Conservation (phyloP, 2,329 filamentous ascomycete species). For the Fusarium veterinarium region DNA sequence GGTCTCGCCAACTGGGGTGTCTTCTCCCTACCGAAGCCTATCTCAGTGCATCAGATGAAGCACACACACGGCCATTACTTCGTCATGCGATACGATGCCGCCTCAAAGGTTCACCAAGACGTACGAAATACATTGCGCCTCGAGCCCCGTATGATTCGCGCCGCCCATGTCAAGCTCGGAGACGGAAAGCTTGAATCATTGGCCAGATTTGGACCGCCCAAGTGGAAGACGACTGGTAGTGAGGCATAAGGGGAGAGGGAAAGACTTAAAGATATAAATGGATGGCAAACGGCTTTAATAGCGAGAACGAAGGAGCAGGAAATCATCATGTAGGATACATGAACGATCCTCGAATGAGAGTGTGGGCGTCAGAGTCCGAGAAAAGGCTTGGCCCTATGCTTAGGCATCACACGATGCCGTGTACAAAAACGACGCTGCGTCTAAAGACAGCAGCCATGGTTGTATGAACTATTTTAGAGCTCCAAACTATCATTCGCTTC, state of each 20-base stretch:
- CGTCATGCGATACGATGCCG: conserved; percentile 94
- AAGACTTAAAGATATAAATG: neutral
- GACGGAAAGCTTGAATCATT: conserved; percentile 66
- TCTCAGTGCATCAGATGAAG: conserved; percentile 82
- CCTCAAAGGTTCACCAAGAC: conserved; percentile 76
- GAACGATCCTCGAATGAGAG: neutral
- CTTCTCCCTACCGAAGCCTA: conserved; percentile 84
- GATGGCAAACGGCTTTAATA: neutral
- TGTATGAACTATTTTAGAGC: conserved; percentile 44
- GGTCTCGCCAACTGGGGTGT: conserved; percentile 96
- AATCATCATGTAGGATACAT: conserved; percentile 33
- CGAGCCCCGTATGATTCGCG: conserved; percentile 91
- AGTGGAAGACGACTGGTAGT: conserved; percentile 58
- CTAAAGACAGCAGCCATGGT: conserved; percentile 34
- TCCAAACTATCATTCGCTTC: conserved; percentile 27
- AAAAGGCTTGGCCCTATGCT: conserved; percentile 9
- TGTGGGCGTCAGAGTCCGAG: neutral
- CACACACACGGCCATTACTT: conserved; percentile 95
- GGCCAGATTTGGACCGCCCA: conserved; percentile 60
- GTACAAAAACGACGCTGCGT: conserved; percentile 43
- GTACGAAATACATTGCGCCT: conserved; percentile 81
- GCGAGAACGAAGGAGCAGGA: neutral
- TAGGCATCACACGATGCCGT: conserved; percentile 41
- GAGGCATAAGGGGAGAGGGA: conserved; percentile 42
- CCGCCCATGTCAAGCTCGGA: conserved; percentile 88